Evolutionary conservation across 2,329 filamentous ascomycete genomes (phyloP).

Genomic region (Monosporascus sp.): DNA sequence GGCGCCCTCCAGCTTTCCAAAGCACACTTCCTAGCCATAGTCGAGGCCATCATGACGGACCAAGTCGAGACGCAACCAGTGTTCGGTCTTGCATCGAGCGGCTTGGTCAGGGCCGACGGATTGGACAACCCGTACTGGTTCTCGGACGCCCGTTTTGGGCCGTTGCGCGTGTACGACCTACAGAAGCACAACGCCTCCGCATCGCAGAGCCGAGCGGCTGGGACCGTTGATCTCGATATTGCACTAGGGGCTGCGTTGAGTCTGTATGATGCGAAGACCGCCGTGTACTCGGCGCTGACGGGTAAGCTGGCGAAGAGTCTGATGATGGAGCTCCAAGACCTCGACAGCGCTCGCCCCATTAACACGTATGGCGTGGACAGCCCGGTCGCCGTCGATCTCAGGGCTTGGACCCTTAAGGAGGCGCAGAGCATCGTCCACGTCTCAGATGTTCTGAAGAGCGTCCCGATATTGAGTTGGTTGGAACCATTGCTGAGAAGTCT

Average conservation of each 20-base stretch:
- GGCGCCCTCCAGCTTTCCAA: conserved; percentile 20
- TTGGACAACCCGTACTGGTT: conserved; percentile 26
- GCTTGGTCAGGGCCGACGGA: conserved; percentile 20
- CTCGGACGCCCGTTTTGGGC: conserved; percentile 22
- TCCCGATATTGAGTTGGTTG: conserved; percentile 20
- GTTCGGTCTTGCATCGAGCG: conserved; percentile 21
- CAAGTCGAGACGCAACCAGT: conserved; percentile 15
- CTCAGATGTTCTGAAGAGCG: conserved; percentile 19
- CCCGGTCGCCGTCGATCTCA: conserved; percentile 22
- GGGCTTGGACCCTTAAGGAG: conserved; percentile 22
- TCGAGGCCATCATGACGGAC: conserved; percentile 19
- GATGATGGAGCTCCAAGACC: conserved; percentile 26
- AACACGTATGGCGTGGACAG: conserved; percentile 24
- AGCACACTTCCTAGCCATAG: conserved; percentile 17
- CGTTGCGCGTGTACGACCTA: conserved; percentile 18
- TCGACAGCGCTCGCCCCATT: conserved; percentile 20
- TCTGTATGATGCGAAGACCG: conserved; percentile 13
- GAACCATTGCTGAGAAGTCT: conserved; percentile 20
- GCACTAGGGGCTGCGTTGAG: conserved; percentile 16
- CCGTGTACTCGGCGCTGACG: conserved; percentile 22
- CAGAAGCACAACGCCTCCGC: conserved; percentile 7
- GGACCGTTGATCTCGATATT: conserved; percentile 13
- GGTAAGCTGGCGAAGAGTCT: conserved; percentile 23
- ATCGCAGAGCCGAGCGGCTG: conserved; percentile 5
- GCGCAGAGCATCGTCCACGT: conserved; percentile 20